Conservation (phyloP, 164 flowering plant genomes). For the Liquidambar formosana region DNA sequence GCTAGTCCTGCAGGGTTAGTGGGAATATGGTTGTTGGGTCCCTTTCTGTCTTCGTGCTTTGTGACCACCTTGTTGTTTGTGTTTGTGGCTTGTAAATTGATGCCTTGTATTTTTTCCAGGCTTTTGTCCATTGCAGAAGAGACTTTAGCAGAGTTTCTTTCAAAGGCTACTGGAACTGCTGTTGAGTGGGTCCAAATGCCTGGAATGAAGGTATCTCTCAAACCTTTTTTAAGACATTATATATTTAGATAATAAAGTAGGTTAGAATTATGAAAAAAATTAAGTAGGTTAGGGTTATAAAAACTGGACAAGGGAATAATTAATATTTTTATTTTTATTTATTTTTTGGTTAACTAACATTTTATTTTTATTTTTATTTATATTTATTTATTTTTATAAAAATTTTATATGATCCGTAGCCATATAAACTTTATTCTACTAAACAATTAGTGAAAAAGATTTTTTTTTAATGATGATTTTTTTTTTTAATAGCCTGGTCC, state of each 20-base stretch:
- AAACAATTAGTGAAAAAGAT: background rate
- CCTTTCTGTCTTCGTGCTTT: constrained; percentile 24
- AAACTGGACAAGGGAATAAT: background rate
- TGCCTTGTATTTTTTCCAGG: constrained; percentile 40
- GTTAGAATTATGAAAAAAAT: too few species aligned
- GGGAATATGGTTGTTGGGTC: constrained; percentile 23
- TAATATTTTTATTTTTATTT: background rate
- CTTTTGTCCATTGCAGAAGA: constrained; percentile 89
- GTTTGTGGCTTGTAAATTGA: constrained; percentile 10
- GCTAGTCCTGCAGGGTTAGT: constrained; percentile 83
- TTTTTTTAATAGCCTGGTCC: constrained; percentile 72
- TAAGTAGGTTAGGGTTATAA: too few species aligned
- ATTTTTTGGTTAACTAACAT: background rate
- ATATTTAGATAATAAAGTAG: background rate
- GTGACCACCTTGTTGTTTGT: constrained; percentile 16
- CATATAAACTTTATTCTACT: too few species aligned
- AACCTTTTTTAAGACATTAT: too few species aligned
- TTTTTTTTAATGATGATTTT: background rate
- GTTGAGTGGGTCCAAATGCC: constrained; percentile 94
- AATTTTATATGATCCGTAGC: too few species aligned
- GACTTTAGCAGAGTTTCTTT: constrained; percentile 86
- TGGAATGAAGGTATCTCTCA: constrained; percentile 73
- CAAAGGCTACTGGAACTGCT: constrained; percentile 92
- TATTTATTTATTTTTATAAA: background rate
- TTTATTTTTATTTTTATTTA: background rate